phyloP scores from a whole-genome alignment of 2,329 filamentous ascomycete genomes.

The Diaporthe sp. region DNA sequence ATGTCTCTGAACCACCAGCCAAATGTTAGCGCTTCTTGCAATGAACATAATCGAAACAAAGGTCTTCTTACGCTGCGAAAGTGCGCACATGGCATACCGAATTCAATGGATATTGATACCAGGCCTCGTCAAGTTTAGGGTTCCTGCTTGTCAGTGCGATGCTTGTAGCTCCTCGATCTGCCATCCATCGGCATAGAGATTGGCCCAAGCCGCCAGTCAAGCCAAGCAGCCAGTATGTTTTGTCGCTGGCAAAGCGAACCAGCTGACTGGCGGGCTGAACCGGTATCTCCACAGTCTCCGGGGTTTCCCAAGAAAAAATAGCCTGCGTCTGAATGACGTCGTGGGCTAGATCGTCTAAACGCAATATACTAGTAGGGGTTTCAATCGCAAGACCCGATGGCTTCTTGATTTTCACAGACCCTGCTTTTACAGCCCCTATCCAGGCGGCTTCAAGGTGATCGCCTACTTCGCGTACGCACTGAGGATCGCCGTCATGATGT shows the following conservation, averaged over 20 bases:
- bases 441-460: background rate
- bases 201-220: conserved; percentile 31
- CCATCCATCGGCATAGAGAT: conserved; percentile 41
- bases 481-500: background rate
- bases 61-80: conserved; percentile 40
- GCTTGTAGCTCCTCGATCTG: conserved; percentile 36
- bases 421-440: background rate
- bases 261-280: background rate
- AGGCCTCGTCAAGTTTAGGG: conserved; percentile 13
- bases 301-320: background rate
- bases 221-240: conserved; percentile 42
- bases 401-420: background rate
- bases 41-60: background rate
- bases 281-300: background rate
- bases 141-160: conserved; percentile 40
- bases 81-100: background rate
- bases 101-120: background rate
- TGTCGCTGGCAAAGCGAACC: background rate
- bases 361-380: background rate
- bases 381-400: background rate
- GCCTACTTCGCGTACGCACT: background rate
- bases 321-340: background rate
- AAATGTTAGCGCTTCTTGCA: background rate
- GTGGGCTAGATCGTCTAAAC: background rate
- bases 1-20: conserved; percentile 30